A percentile compares a stretch with the other conserved stretches of the same genome.
phyloP scores from a whole-genome alignment of 192 early-diverging fungal genomes.

The Entophlyctis luteolus region DNA sequence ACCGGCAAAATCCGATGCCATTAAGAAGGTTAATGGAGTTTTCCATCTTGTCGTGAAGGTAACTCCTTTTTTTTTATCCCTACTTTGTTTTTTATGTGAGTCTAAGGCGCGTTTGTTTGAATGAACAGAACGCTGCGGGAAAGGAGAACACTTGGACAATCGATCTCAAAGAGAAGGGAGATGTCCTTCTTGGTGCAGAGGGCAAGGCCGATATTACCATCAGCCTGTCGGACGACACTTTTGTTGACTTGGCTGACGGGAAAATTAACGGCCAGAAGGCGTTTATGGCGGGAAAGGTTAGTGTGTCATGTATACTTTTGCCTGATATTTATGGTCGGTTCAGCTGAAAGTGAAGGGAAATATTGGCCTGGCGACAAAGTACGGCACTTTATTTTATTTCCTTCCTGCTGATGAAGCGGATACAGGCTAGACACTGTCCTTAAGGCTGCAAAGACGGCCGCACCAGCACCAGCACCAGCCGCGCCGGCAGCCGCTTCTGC shows the following conservation, averaged over 20 bases:
- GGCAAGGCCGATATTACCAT: slow-evolving; percentile 45
- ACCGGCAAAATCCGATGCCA: slow-evolving; percentile 53
- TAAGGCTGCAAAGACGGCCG: slow-evolving; percentile 34
- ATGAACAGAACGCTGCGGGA: slow-evolving; percentile 38
- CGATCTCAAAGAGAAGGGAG: slow-evolving; percentile 46
- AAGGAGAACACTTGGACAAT: slow-evolving; percentile 40
- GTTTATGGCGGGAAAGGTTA: slow-evolving; percentile 44
- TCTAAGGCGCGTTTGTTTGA: slow-evolving; percentile 29
- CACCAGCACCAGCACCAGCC: slow-evolving; percentile 19
- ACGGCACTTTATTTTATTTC: neutral
- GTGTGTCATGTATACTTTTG: neutral
- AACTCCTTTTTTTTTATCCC: neutral
- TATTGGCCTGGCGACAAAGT: slow-evolving; percentile 21
- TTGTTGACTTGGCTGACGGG: slow-evolving; percentile 41
- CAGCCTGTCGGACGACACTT: slow-evolving; percentile 37
- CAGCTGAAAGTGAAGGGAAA: slow-evolving; percentile 47
- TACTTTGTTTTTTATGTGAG: neutral
- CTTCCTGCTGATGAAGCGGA: slow-evolving; percentile 1
- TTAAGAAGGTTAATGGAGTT: slow-evolving; percentile 61
- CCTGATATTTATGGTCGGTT: neutral
- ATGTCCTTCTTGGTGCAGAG: slow-evolving; percentile 30
- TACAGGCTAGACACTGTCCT: slow-evolving; percentile 33
- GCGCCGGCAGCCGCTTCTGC: slow-evolving; percentile 33
- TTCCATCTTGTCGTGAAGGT: slow-evolving; percentile 37
- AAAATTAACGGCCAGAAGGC: slow-evolving; percentile 50